Evolutionary conservation across 2,329 filamentous ascomycete genomes (phyloP).

Genomic region (Penicillium concentricum): DNA sequence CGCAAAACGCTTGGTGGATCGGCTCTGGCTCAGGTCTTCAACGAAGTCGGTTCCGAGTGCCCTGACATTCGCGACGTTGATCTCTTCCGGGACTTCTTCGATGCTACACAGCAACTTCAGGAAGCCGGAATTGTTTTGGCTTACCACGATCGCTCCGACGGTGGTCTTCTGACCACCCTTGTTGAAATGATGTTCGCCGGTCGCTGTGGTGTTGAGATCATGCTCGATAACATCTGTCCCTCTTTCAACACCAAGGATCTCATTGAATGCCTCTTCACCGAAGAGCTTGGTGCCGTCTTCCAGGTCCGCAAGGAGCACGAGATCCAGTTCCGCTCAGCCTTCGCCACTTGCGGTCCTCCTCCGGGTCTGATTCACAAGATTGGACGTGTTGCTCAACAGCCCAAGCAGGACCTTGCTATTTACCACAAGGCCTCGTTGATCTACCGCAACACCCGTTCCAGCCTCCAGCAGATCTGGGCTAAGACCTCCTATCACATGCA

Average conservation of each 20-base stretch:
- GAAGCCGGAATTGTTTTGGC: conserved; percentile 75
- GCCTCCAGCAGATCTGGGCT: conserved; percentile 85
- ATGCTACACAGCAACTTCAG: conserved; percentile 71
- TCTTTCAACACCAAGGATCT: conserved; percentile 64
- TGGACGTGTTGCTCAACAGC: conserved; percentile 65
- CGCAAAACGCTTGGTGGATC: conserved; percentile 84
- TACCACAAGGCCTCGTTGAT: conserved; percentile 68
- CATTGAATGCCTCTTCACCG: conserved; percentile 84
- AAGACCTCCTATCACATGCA: conserved; percentile 90
- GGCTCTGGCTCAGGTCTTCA: conserved; percentile 84
- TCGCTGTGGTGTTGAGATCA: conserved; percentile 80
- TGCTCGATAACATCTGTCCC: conserved; percentile 66
- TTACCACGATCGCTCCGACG: conserved; percentile 93
- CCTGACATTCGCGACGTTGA: conserved; percentile 84
- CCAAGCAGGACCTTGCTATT: conserved; percentile 75
- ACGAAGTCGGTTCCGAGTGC: conserved; percentile 77
- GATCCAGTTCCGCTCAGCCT: conserved; percentile 81
- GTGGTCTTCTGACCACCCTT: conserved; percentile 84
- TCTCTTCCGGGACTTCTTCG: conserved; percentile 84
- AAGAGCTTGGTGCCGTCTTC: conserved; percentile 94
- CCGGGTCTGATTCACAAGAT: conserved; percentile 80
- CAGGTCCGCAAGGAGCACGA: conserved; percentile 85
- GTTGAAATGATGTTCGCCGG: conserved; percentile 99
- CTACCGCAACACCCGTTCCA: conserved; percentile 65
- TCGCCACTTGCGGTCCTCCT: conserved; percentile 84